Base-by-base conservation (phyloP, 2,329 filamentous ascomycete species). In the Sclerotiophoma versabilis region DNA sequence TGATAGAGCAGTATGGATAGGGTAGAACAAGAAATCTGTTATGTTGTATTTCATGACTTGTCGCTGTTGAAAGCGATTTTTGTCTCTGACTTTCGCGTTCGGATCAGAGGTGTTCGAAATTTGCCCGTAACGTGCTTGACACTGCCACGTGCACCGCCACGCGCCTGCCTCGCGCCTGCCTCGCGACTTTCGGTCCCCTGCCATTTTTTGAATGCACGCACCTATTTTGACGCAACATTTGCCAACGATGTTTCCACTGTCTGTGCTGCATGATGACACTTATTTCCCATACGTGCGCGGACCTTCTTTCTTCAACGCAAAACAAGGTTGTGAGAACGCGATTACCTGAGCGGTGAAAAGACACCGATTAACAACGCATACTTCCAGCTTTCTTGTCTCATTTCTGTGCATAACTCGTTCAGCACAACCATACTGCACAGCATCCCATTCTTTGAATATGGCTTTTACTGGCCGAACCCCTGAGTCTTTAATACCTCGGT, bases 401-500 rank as follows among this genome's bases (percentile, higher is more conserved):
- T 14, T 23, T 5, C 22, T 25, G 4, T 22, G 23, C 15, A 17
- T n/a, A 14, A 25, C 15, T 17, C n/a, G 23, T 15, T 5, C 17
- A 33, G 14, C 19, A 38, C 43, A 25, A 41, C 15, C 4, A 22
- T 25, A 30, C 15, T 22, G 14, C 27, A 7, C 11, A 22, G 14
- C 38, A 17, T 19, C 9, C 20, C 12, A 7, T 29, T 12, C 2
- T 3, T 8, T 22, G 8, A 49, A n/a, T 20, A 72, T 73, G 70
- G 59, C 66, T 22, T 74, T 74, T 44, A 68, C 60, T 29, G 71
- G 69, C 26, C 60, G 63, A 22, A 96, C 92, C 0, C 93, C 93
- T 60, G 93, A 97, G 79, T 88, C 90, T 17, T 79, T 89, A 23
- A 80, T 97, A 54, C 84, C 83, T 52, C 89, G 93, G 53, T 87